These are phyloP conservation scores for Murraya paniculata DNA, from an alignment of 345 rosid genomes.

Conservation along the genomic window DNA sequence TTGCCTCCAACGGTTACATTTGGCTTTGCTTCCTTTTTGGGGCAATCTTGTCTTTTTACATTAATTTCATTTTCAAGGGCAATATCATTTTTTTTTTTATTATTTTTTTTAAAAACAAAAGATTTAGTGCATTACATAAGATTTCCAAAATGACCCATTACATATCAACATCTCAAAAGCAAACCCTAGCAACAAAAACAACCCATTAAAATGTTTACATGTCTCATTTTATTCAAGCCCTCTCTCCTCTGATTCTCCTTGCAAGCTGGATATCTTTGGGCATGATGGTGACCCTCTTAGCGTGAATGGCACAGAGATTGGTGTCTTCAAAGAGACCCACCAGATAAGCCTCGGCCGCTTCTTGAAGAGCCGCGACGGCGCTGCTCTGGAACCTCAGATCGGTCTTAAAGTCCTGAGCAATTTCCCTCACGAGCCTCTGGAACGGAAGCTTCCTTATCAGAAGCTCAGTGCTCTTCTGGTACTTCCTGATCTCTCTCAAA, in stretches of 20 bases:
- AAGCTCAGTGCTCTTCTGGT: constrained; percentile 57
- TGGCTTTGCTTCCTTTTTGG: no score
- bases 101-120: no score
- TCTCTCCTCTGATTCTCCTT: constrained; percentile 51
- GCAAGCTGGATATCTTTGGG: constrained; percentile 61
- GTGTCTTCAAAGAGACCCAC: constrained; percentile 54
- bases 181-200: no score
- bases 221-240: constrained; percentile 25
- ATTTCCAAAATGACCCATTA: no score
- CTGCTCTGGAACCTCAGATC: constrained; percentile 57
- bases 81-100: no score
- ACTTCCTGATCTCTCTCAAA: constrained; percentile 48
- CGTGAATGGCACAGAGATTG: constrained; percentile 58
- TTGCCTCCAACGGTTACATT: no score
- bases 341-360: constrained; percentile 51
- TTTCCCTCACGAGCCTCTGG: constrained; percentile 52
- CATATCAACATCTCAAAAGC: no score
- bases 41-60: no score
- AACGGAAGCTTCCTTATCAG: constrained; percentile 54
- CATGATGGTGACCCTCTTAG: constrained; percentile 63
- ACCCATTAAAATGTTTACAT: not conserved
- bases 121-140: no score
- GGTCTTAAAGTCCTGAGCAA: constrained; percentile 59
- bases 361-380: constrained; percentile 56
- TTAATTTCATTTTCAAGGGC: no score